A percentile compares a stretch with the other conserved stretches of the same genome.
Conservation (phyloP, 768 basidiomycete genomes). For the Agaricus blazei region DNA sequence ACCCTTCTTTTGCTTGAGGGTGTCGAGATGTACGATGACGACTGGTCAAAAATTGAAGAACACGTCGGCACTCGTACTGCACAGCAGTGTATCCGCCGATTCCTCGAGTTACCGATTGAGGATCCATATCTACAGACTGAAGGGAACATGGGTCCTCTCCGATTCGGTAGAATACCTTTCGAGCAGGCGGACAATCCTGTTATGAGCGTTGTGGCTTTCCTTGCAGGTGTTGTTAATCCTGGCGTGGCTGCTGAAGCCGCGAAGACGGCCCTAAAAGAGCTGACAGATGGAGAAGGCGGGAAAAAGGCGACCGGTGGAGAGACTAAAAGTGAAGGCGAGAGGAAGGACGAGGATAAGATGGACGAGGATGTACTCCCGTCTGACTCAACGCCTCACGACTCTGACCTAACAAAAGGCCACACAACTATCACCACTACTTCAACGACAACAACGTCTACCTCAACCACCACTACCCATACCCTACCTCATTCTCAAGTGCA, state of each 20-base stretch:
- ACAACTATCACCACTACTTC: not conserved
- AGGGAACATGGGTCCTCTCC: slow-evolving; percentile 67
- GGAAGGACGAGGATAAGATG: slow-evolving; percentile 42
- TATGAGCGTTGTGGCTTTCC: slow-evolving; percentile 97
- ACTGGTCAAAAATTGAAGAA: slow-evolving; percentile 89
- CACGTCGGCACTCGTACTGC: slow-evolving; percentile 90
- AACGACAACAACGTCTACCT: not conserved
- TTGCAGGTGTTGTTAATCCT: slow-evolving; percentile 88
- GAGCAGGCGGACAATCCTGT: slow-evolving; percentile 96
- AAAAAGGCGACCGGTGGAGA: slow-evolving; percentile 27
- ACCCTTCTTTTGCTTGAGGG: slow-evolving; percentile 86
- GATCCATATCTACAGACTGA: slow-evolving; percentile 84
- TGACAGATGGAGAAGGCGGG: slow-evolving; percentile 54
- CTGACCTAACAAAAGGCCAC: slow-evolving; percentile 3
- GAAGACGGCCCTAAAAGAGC: slow-evolving; percentile 79
- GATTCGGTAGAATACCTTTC: slow-evolving; percentile 81
- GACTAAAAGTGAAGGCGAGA: slow-evolving; percentile 23
- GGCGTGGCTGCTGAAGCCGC: slow-evolving; percentile 93
- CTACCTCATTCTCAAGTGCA: slow-evolving; percentile 71
- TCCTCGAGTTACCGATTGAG: slow-evolving; percentile 94
- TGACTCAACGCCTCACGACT: slow-evolving; percentile 30
- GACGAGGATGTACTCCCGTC: slow-evolving; percentile 31
- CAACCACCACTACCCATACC: slow-evolving; percentile 32
- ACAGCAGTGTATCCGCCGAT: slow-evolving; percentile 94
- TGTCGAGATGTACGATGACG: slow-evolving; percentile 97